Evolutionary conservation across 768 basidiomycete species (phyloP), one percentile per base, ranked within the genome.

Genomic region (Lactarius pseudohatsudake): DNA sequence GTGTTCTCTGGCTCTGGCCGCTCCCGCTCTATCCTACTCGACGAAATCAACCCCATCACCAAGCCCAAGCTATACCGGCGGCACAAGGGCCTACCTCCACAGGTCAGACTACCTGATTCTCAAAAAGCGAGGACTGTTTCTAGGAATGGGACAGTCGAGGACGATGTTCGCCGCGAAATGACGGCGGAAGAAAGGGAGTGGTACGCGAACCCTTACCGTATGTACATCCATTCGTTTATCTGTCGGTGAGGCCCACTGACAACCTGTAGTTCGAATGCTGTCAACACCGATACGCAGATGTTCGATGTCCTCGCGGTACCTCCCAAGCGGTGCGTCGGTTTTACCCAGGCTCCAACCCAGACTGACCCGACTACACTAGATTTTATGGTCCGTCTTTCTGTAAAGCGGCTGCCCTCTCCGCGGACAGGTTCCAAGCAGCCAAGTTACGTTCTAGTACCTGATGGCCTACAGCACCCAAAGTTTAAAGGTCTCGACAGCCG

Each of bases 121-220:
- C 69, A 72, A 70, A 61, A 70, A 72, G 57, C 59, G 64, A 63
- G 58, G 22, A 57, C 61, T 47, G 28, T 59, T 38, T 69, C 70
- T 15, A 63, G 56, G 53, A 64, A 69, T 22, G 70, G 65, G 36
- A 64, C 65, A 56, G 65, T 59, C 34, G 56, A 57, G 56, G 11
- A 53, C 13, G 62, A 62, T 7, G 72, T 56, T 18, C 82, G 81
- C 15, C 80, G 88, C 38, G 79, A 79, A 64, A 92, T 92, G 91
- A 81, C 83, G 0, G 71, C 73, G 50, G 78, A 85, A 70, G 90
- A 92, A 77, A 78, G 83, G 69, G 74, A 75, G 32, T 90, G 87
- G 85, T 88, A 84, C 85, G 82, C 89, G 13, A 90, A 85, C 73
- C 90, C 91, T 62, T 94, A 92, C 75, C 79, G 91, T 92, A 77